Percentiles rank a stretch among this genome's conserved stretches.
phyloP scores from a whole-genome alignment of 805 yeast species.

The Candida krabiensis region DNA sequence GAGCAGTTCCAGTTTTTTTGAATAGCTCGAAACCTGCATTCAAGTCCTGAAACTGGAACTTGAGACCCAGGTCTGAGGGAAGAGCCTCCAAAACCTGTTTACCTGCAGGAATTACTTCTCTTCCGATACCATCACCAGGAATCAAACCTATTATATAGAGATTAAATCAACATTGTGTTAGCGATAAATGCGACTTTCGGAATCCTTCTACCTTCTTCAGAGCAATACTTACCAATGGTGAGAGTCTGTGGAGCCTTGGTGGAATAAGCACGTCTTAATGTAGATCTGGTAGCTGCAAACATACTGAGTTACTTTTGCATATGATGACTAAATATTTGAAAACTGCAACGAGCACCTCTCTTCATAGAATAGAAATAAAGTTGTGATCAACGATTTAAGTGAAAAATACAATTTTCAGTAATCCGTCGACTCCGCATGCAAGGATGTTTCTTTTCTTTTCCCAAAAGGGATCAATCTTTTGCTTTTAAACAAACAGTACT shows the following conservation, averaged over 20 bases:
- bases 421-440: not conserved
- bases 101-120: constrained; percentile 98
- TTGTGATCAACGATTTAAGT: too few relatives aligned
- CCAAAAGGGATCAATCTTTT: not conserved
- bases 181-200: constrained; percentile 13
- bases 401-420: not conserved
- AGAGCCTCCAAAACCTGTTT: constrained; percentile 80
- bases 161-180: constrained; percentile 4
- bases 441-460: not conserved
- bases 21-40: constrained; percentile 95
- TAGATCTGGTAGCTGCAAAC: constrained; percentile 24
- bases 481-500: too few relatives aligned
- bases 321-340: too few relatives aligned
- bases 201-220: too few relatives aligned
- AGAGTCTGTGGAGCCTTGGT: constrained; percentile 45
- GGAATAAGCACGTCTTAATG: constrained; percentile 32
- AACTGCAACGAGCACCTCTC: too few relatives aligned
- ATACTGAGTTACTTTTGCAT: constrained; percentile 8
- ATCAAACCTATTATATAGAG: constrained; percentile 54
- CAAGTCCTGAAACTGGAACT: constrained; percentile 82
- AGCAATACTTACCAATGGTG: constrained; percentile 44
- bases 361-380: too few relatives aligned
- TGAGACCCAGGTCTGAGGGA: constrained; percentile 70
- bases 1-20: constrained; percentile 91
- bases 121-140: constrained; percentile 98